A percentile compares a stretch with the other conserved stretches of the same genome.
phyloP scores from a whole-genome alignment of 2,329 filamentous ascomycete genomes.

The Xylariaceae sp. region DNA sequence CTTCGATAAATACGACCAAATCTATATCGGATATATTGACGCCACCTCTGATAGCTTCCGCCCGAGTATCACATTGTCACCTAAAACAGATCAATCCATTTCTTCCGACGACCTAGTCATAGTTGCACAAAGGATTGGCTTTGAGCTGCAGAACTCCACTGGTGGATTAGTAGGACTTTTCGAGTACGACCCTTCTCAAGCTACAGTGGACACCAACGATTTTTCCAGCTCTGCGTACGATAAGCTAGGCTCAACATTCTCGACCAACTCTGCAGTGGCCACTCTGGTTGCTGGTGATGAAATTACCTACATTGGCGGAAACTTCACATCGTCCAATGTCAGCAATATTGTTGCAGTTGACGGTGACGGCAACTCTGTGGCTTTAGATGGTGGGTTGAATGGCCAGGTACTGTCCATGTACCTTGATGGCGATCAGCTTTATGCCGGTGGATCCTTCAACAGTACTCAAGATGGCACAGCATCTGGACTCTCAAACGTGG shows the following conservation, averaged over 20 bases:
- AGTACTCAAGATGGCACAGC: slow-evolving; percentile 60
- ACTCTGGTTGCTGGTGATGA: slow-evolving; percentile 62
- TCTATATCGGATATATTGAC: slow-evolving; percentile 84
- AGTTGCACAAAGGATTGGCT: slow-evolving; percentile 86
- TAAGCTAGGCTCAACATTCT: slow-evolving; percentile 67
- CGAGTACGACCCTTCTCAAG: slow-evolving; percentile 71
- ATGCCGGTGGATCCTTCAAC: slow-evolving; percentile 81
- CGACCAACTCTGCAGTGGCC: slow-evolving; percentile 62
- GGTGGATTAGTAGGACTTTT: slow-evolving; percentile 85
- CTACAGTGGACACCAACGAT: slow-evolving; percentile 54
- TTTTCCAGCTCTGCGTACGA: slow-evolving; percentile 73
- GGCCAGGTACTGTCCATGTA: slow-evolving; percentile 70
- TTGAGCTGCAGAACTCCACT: slow-evolving; percentile 67
- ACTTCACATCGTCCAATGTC: slow-evolving; percentile 66
- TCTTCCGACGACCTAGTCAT: slow-evolving; percentile 58
- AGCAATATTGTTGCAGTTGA: slow-evolving; percentile 75
- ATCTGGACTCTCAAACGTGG: slow-evolving; percentile 69
- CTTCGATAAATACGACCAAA: slow-evolving; percentile 92
- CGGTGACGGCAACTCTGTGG: slow-evolving; percentile 56
- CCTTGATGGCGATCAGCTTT: slow-evolving; percentile 62
- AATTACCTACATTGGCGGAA: slow-evolving; percentile 73
- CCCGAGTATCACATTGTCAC: slow-evolving; percentile 73
- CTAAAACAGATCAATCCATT: slow-evolving; percentile 59
- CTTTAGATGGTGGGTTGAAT: slow-evolving; percentile 72
- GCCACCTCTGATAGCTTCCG: slow-evolving; percentile 68